Conservation (phyloP, 2,329 filamentous ascomycete genomes). For the Aspergillus brunneoviolaceus region DNA sequence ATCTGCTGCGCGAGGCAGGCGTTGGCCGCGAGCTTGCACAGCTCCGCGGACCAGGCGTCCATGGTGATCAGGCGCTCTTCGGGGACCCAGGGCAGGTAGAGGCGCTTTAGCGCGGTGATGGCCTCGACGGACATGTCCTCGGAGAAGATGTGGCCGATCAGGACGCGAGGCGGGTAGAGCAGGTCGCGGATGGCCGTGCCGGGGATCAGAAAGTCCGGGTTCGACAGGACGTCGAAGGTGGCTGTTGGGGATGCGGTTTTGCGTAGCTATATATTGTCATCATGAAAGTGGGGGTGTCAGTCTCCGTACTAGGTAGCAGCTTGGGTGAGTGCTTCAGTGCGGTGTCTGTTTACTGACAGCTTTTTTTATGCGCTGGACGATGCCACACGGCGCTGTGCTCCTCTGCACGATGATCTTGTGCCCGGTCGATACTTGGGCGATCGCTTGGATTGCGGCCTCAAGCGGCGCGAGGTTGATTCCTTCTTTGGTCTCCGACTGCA, state of each 20-base stretch:
- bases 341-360: conserved; percentile 6
- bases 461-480: conserved; percentile 8
- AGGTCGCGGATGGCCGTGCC: conserved; percentile 15
- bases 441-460: conserved; percentile 13
- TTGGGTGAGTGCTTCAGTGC: no score
- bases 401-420: conserved; percentile 25
- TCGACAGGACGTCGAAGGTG: conserved; percentile 23
- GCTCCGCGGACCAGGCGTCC: conserved; percentile 22
- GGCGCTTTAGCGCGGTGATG: conserved; percentile 15
- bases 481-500: not conserved
- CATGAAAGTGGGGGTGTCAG: no score
- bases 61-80: conserved; percentile 23
- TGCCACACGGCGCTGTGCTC: conserved; percentile 18
- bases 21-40: conserved; percentile 16
- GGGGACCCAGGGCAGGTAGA: conserved; percentile 19
- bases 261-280: conserved; percentile 12
- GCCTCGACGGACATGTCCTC: conserved; percentile 16
- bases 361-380: conserved; percentile 18
- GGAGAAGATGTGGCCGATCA: conserved; percentile 22
- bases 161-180: conserved; percentile 17
- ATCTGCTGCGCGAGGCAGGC: conserved; percentile 21
- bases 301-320: no score
- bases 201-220: conserved; percentile 21
- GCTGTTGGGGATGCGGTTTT: conserved; percentile 16
- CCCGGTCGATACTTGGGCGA: conserved; percentile 17